Base-by-base conservation (phyloP, 257 asterid genomes). In the Rhazya stricta region DNA sequence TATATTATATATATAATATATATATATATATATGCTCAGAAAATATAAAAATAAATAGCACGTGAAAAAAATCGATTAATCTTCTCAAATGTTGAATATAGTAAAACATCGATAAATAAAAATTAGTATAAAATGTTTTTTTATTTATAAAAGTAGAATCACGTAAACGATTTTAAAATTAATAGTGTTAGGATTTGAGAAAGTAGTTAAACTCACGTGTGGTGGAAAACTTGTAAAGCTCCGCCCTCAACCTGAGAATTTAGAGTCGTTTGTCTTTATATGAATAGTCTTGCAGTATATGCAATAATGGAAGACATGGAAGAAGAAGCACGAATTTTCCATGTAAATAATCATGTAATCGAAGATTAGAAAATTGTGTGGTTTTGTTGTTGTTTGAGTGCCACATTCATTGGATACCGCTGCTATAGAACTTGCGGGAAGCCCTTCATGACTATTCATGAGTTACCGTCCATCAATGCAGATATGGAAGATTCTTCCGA, bases 121-220 rank as follows among this genome's bases (percentile, higher is more conserved):
- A n/a, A n/a, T n/a, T n/a, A n/a, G n/a, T n/a, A n/a, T n/a, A n/a
- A n/a, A n/a, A n/a, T n/a, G n/a, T n/a, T n/a, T n/a, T n/a, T n/a
- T n/a, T n/a, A n/a, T n/a, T n/a, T n/a, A n/a, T n/a, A n/a, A n/a
- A n/a, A n/a, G n/a, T n/a, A n/a, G n/a, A n/a, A n/a, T n/a, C n/a
- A n/a, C n/a, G n/a, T n/a, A n/a, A n/a, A n/a, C n/a, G n/a, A n/a
- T n/a, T n/a, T n/a, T n/a, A n/a, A n/a, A n/a, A n/a, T n/a, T n/a
- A n/a, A n/a, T n/a, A n/a, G n/a, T n/a, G n/a, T n/a, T n/a, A n/a
- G n/a, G n/a, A n/a, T n/a, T n/a, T n/a, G n/a, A 75, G 82, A 77
- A 79, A 76, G 70, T 66, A 82, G 89, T 79, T 85, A 73, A 77
- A 79, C 42, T 39, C 86, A 78, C 85, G 82, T 80, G 86, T 74